These are phyloP conservation scores for Glycine soja DNA, from an alignment of 306 rosid species.

Conservation along the genomic window DNA sequence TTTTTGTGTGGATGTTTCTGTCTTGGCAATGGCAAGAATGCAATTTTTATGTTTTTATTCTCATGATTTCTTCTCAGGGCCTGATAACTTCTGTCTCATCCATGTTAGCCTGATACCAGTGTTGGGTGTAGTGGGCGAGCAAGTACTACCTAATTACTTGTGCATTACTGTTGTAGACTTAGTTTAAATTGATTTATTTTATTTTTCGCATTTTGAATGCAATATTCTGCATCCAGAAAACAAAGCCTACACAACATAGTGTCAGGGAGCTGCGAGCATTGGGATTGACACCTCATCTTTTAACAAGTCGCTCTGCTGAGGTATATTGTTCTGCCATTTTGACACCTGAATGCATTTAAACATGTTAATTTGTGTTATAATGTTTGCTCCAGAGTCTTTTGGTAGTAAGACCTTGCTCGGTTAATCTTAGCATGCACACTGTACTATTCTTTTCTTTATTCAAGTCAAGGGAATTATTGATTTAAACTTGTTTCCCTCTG, in stretches of 20 bases:
- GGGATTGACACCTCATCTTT: slow-evolving; percentile 94
- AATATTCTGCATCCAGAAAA: slow-evolving; percentile 71
- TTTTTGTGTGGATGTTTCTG: too few species aligned
- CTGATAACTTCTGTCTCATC: slow-evolving; percentile 91
- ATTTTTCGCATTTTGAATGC: slow-evolving; percentile 39
- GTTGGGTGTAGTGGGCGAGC: slow-evolving; percentile 97
- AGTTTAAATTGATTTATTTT: slow-evolving; percentile 11
- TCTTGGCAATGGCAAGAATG: too few species aligned
- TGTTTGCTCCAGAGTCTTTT: slow-evolving; percentile 30
- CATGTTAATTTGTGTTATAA: slow-evolving; percentile 16
- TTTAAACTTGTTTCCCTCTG: slow-evolving; percentile 31
- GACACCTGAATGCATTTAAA: slow-evolving; percentile 39
- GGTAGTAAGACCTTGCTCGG: slow-evolving; percentile 6
- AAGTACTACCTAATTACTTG: slow-evolving; percentile 63
- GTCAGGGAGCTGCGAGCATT: slow-evolving; percentile 95
- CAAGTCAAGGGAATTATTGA: neutral
- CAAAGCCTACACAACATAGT: slow-evolving; percentile 97
- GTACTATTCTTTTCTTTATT: neutral
- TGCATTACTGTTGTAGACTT: slow-evolving; percentile 41
- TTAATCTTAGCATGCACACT: slow-evolving; percentile 23
- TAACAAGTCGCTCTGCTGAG: slow-evolving; percentile 98
- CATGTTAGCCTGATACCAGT: slow-evolving; percentile 99
- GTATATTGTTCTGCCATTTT: slow-evolving; percentile 51
- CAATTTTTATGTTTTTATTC: slow-evolving; percentile 32
- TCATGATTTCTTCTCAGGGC: slow-evolving; percentile 67